Evolutionary conservation across 2,329 filamentous ascomycete species (phyloP).

Genomic region (Teratosphaeria destructans): DNA sequence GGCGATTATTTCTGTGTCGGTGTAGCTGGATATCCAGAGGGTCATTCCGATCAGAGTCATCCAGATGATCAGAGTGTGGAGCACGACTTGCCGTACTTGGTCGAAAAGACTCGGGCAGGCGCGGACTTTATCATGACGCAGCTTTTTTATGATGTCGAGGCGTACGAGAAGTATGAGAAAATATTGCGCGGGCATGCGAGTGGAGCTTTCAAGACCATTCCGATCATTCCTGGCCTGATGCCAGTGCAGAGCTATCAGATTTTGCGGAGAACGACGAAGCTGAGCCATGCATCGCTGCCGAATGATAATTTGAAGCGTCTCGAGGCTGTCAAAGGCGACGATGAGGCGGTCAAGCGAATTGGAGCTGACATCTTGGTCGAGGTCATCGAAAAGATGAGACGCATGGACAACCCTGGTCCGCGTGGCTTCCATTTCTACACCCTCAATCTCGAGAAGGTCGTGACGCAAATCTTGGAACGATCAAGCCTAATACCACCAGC

Average conservation of each 20-base stretch:
- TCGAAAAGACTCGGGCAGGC: constrained; percentile 83
- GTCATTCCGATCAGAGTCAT: constrained; percentile 82
- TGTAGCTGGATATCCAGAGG: constrained; percentile 89
- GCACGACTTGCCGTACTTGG: constrained; percentile 71
- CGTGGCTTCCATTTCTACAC: constrained; percentile 96
- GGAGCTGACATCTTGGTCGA: constrained; percentile 77
- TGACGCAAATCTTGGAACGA: constrained; percentile 82
- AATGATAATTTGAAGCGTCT: constrained; percentile 57
- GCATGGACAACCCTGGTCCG: constrained; percentile 47
- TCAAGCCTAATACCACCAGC: constrained; percentile 65
- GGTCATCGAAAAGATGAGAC: constrained; percentile 68
- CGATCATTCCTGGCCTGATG: constrained; percentile 92
- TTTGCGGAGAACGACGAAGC: constrained; percentile 83
- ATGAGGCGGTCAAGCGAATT: constrained; percentile 69
- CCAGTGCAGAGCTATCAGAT: constrained; percentile 97
- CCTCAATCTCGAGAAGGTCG: constrained; percentile 88
- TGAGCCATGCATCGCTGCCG: constrained; percentile 81
- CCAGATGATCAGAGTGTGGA: constrained; percentile 61
- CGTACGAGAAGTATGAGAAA: constrained; percentile 71
- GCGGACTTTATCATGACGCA: constrained; percentile 99
- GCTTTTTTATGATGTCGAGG: constrained; percentile 82
- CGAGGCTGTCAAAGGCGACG: constrained; percentile 64
- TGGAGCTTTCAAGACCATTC: constrained; percentile 72
- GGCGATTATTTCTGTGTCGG: constrained; percentile 95
- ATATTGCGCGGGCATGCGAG: constrained; percentile 69